phyloP scores from a whole-genome alignment of 1,284 basidiomycete genomes.

The Trichosporon sp. region DNA sequence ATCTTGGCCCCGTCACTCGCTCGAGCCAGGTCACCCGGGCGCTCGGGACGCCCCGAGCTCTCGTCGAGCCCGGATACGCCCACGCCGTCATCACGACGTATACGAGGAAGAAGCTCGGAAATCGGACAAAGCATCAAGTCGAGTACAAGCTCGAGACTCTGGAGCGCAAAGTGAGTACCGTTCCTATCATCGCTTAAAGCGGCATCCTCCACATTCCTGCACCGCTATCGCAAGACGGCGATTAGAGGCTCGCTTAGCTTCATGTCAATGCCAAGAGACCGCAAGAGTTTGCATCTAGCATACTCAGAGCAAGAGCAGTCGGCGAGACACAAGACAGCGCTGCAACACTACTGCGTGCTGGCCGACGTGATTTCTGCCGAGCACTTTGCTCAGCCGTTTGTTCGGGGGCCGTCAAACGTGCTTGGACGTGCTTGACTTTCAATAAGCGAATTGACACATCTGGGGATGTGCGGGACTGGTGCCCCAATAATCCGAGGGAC shows the following conservation, averaged over 20 bases:
- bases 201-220: background rate
- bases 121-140: constrained; percentile 15
- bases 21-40: background rate
- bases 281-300: too few relatives aligned
- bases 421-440: background rate
- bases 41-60: constrained; percentile 14
- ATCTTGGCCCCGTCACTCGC: background rate
- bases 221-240: too few relatives aligned
- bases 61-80: constrained; percentile 15
- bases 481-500: background rate
- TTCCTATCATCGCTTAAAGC: background rate
- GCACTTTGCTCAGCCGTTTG: too few relatives aligned
- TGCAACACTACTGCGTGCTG: background rate
- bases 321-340: too few relatives aligned
- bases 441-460: background rate
- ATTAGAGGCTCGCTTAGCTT: too few relatives aligned
- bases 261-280: too few relatives aligned
- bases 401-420: background rate
- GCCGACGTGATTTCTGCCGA: too few relatives aligned
- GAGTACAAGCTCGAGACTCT: constrained; percentile 28
- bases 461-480: background rate
- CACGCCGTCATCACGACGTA: constrained; percentile 15
- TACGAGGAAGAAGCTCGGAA: constrained; percentile 1
- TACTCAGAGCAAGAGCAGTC: too few relatives aligned
- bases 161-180: constrained; percentile 28